Evolutionary conservation across 805 yeast genomes (phyloP).

Genomic region (Blastobotrys robertii): DNA sequence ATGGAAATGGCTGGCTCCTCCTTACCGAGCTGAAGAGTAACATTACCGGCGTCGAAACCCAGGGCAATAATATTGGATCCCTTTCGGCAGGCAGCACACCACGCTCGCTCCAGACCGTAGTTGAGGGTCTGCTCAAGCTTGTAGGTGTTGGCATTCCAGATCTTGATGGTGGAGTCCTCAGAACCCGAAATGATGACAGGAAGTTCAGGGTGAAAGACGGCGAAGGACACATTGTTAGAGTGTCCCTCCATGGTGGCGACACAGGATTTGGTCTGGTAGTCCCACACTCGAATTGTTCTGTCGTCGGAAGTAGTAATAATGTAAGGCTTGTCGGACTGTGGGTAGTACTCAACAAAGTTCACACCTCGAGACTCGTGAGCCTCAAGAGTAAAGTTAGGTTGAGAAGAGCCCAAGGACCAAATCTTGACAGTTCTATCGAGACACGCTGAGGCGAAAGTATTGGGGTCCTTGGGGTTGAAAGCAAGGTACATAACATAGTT

Average conservation of each 20-base stretch:
- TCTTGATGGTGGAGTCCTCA: slow-evolving; percentile 87
- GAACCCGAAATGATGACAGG: slow-evolving; percentile 93
- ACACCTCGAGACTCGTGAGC: slow-evolving; percentile 94
- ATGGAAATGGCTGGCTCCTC: slow-evolving; percentile 90
- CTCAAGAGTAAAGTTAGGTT: slow-evolving; percentile 81
- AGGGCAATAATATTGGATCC: slow-evolving; percentile 73
- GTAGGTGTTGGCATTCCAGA: slow-evolving; percentile 94
- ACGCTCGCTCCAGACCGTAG: slow-evolving; percentile 88
- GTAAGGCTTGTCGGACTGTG: slow-evolving; percentile 95
- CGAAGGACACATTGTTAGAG: slow-evolving; percentile 88
- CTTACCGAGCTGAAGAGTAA: slow-evolving; percentile 81
- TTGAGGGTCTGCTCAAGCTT: slow-evolving; percentile 86
- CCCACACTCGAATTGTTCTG: slow-evolving; percentile 83
- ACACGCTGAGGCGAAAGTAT: slow-evolving; percentile 95
- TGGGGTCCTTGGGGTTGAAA: slow-evolving; percentile 95
- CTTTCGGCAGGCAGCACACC: slow-evolving; percentile 81
- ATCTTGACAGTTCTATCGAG: slow-evolving; percentile 93
- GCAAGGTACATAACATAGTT: slow-evolving; percentile 92
- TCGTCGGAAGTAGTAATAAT: slow-evolving; percentile 88
- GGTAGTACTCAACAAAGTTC: slow-evolving; percentile 93
- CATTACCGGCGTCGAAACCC: slow-evolving; percentile 92
- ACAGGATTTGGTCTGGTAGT: slow-evolving; percentile 91
- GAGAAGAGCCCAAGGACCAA: slow-evolving; percentile 84
- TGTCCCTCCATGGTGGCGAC: slow-evolving; percentile 95
- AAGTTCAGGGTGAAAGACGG: slow-evolving; percentile 95